Percentiles rank a stretch among this genome's conserved stretches.
Conservation (phyloP, 1,284 basidiomycete species). For the Marasmius oreades region DNA sequence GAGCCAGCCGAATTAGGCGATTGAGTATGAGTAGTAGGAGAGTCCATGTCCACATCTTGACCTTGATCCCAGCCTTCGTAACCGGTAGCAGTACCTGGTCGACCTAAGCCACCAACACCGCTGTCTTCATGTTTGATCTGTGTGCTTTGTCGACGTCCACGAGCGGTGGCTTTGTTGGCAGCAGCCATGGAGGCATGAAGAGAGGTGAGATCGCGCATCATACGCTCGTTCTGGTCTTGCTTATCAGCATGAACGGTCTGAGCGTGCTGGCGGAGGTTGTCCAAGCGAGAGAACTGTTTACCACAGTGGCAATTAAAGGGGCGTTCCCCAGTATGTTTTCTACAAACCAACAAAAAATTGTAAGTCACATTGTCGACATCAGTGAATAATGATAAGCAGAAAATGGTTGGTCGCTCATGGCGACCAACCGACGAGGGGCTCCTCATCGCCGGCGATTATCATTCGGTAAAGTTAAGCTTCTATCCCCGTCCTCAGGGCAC, state of each 20-base stretch:
- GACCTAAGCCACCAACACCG: slow-evolving; percentile 11
- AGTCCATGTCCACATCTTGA: slow-evolving; percentile 27
- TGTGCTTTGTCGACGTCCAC: slow-evolving; percentile 36
- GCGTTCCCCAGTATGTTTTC: slow-evolving; percentile 96
- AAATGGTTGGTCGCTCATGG: neutral
- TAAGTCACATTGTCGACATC: neutral
- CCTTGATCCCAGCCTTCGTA: slow-evolving; percentile 38
- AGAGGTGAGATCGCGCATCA: slow-evolving; percentile 87
- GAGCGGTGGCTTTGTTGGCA: slow-evolving; percentile 52
- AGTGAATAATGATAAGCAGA: neutral
- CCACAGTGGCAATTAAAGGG: slow-evolving; percentile 95
- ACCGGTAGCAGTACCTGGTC: slow-evolving; percentile 46
- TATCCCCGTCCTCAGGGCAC: neutral
- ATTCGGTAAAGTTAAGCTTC: neutral
- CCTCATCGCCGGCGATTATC: too few relatives aligned
- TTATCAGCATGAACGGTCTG: slow-evolving; percentile 95
- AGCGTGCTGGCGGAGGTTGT: slow-evolving; percentile 95
- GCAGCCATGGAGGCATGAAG: slow-evolving; percentile 85
- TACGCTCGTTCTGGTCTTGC: slow-evolving; percentile 82
- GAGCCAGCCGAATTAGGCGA: neutral
- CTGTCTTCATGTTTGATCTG: neutral
- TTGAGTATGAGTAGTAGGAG: neutral
- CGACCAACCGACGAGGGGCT: neutral
- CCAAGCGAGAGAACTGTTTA: slow-evolving; percentile 93
- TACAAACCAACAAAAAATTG: slow-evolving; percentile 27